Evolutionary conservation across 2,329 filamentous ascomycete species (phyloP).

Genomic region (Cercospora sojina): DNA sequence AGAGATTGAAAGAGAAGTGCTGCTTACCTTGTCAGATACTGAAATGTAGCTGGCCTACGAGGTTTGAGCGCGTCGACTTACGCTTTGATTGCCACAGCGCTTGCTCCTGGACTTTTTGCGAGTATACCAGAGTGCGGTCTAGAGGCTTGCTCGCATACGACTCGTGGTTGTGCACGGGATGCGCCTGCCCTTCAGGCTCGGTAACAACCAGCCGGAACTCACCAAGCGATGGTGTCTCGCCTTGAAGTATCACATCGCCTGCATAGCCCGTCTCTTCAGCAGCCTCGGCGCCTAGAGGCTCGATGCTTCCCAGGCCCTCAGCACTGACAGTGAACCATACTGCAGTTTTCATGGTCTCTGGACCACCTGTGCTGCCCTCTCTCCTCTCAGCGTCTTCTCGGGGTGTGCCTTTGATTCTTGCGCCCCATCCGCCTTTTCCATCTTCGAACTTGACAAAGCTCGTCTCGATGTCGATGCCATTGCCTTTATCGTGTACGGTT

Average conservation of each 20-base stretch:
- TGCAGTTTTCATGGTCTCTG: constrained; percentile 65
- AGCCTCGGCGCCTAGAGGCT: constrained; percentile 57
- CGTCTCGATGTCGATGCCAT: constrained; percentile 85
- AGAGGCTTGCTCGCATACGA: constrained; percentile 68
- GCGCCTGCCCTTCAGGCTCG: constrained; percentile 64
- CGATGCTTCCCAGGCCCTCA: constrained; percentile 70
- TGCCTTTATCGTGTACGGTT: constrained; percentile 84
- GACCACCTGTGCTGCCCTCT: constrained; percentile 26
- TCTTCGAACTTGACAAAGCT: constrained; percentile 92
- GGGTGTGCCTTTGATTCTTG: constrained; percentile 77
- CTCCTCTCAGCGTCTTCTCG: constrained; percentile 61
- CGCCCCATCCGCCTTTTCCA: constrained; percentile 76
- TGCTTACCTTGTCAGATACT: constrained; percentile 45
- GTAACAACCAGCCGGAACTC: constrained; percentile 78
- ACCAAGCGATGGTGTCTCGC: constrained; percentile 69
- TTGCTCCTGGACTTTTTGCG: constrained; percentile 64
- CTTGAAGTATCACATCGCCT: constrained; percentile 66
- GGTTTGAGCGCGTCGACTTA: constrained; percentile 35
- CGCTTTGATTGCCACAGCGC: constrained; percentile 80
- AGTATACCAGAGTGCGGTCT: constrained; percentile 73
- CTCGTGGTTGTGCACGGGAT: constrained; percentile 58
- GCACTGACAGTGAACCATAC: constrained; percentile 79
- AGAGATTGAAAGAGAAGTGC: constrained; percentile 61
- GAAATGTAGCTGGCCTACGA: constrained; percentile 27
- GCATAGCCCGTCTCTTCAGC: constrained; percentile 57